Conservation (phyloP, 345 rosid genomes). For the Odontarrhena argentea region DNA sequence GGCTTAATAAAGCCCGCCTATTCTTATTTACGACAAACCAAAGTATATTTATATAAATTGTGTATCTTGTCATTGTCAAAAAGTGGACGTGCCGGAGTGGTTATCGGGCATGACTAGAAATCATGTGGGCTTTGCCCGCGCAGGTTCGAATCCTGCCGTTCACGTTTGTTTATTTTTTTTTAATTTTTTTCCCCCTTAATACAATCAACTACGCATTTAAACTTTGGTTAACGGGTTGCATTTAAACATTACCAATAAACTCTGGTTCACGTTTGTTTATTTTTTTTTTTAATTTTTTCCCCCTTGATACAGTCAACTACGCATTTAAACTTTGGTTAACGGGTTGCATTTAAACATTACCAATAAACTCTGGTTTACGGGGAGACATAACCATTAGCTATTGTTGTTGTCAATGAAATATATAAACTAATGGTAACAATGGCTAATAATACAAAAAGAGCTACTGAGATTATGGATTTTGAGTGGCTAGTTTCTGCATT, state of each 20-base stretch:
- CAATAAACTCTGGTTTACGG: no score
- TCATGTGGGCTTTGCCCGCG: conserved; percentile 96
- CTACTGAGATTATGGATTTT: conserved; percentile 42
- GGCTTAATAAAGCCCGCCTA: conserved; percentile 26
- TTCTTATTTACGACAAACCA: not conserved
- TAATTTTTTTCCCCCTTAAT: not conserved
- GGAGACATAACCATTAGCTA: not conserved
- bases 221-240: no score
- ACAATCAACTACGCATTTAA: no score
- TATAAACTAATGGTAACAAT: conserved; percentile 15
- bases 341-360: no score
- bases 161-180: conserved; percentile 5
- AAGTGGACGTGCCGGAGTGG: conserved; percentile 49
- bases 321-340: no score
- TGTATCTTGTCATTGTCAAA: not conserved
- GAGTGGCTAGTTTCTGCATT: conserved; percentile 59
- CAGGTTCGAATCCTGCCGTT: conserved; percentile 85
- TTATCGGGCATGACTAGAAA: conserved; percentile 96
- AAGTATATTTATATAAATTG: no score
- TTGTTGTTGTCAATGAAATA: not conserved
- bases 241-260: no score
- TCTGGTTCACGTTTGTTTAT: no score
- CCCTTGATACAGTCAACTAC: no score
- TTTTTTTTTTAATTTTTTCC: no score
- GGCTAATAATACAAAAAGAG: not conserved